Evolutionary conservation across 768 basidiomycete genomes (phyloP).

Genomic region (Pleurotus giganteus): DNA sequence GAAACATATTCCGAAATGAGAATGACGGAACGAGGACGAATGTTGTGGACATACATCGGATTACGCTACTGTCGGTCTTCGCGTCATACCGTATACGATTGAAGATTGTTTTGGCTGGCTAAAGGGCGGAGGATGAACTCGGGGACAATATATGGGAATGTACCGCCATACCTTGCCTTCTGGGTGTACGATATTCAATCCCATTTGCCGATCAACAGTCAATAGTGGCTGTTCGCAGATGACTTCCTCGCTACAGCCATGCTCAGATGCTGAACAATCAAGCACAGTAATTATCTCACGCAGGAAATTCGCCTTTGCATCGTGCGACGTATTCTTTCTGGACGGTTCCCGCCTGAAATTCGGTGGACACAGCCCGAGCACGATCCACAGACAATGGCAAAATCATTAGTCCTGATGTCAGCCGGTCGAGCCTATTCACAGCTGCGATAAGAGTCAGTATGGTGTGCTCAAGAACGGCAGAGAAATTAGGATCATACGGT

Average conservation of each 20-base stretch:
- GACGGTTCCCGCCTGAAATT: conserved; percentile 81
- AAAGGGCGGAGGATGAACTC: conserved; percentile 7
- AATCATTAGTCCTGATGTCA: conserved; percentile 96
- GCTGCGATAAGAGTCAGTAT: conserved; percentile 46
- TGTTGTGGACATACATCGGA: conserved; percentile 60
- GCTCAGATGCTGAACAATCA: neutral
- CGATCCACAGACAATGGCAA: conserved; percentile 71
- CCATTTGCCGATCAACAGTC: conserved; percentile 95
- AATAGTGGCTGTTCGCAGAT: conserved; percentile 83
- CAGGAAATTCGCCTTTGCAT: conserved; percentile 81
- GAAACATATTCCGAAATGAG: conserved; percentile 1
- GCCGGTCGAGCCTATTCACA: conserved; percentile 88
- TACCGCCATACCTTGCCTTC: conserved; percentile 74
- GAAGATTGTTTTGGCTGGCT: conserved; percentile 91
- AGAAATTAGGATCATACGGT: conserved; percentile 55
- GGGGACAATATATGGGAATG: neutral
- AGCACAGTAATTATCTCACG: conserved; percentile 45
- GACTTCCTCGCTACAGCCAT: conserved; percentile 62
- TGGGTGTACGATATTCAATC: conserved; percentile 92
- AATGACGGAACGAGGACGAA: conserved; percentile 8
- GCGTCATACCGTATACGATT: conserved; percentile 77
- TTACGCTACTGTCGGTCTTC: conserved; percentile 78
- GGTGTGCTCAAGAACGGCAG: neutral
- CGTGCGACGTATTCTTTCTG: conserved; percentile 93
- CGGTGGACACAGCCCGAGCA: conserved; percentile 68